Evolutionary conservation across 2,329 filamentous ascomycete genomes (phyloP).

Genomic region (Dactylellina cionopaga): DNA sequence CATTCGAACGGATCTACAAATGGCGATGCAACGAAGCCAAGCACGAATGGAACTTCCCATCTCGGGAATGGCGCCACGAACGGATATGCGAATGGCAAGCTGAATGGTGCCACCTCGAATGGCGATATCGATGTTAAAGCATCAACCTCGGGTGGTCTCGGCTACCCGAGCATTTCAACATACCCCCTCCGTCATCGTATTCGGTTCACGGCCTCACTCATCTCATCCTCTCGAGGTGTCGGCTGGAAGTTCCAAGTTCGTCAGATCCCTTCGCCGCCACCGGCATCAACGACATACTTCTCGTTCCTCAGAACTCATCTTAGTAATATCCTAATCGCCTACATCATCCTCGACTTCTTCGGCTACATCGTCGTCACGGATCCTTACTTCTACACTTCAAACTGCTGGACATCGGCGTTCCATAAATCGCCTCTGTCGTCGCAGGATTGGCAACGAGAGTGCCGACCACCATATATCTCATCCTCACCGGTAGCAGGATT

Average conservation of each 20-base stretch:
- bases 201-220: constrained; percentile 29
- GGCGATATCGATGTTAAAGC: not conserved
- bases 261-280: constrained; percentile 24
- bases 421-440: constrained; percentile 9
- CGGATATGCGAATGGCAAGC: constrained; percentile 10
- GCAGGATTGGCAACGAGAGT: constrained; percentile 10
- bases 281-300: not conserved
- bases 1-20: constrained; percentile 6
- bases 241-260: constrained; percentile 49
- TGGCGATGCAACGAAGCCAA: not conserved
- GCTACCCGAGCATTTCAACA: constrained; percentile 20
- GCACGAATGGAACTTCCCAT: constrained; percentile 1
- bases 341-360: constrained; percentile 36
- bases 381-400: constrained; percentile 20
- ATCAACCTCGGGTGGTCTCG: not conserved
- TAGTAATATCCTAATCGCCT: constrained; percentile 9
- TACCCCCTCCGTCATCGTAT: constrained; percentile 36
- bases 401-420: constrained; percentile 39
- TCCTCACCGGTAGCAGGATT: not conserved
- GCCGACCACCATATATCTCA: constrained; percentile 12
- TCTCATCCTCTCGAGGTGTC: constrained; percentile 35
- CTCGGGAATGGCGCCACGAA: constrained; percentile 20
- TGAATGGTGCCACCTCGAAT: not conserved
- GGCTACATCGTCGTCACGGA: constrained; percentile 14
- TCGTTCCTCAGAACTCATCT: constrained; percentile 27